Percentiles rank a stretch among this genome's conserved stretches.
Evolutionary conservation across 2,329 filamentous ascomycete genomes (phyloP).

Genomic region (Colletotrichum sp.): DNA sequence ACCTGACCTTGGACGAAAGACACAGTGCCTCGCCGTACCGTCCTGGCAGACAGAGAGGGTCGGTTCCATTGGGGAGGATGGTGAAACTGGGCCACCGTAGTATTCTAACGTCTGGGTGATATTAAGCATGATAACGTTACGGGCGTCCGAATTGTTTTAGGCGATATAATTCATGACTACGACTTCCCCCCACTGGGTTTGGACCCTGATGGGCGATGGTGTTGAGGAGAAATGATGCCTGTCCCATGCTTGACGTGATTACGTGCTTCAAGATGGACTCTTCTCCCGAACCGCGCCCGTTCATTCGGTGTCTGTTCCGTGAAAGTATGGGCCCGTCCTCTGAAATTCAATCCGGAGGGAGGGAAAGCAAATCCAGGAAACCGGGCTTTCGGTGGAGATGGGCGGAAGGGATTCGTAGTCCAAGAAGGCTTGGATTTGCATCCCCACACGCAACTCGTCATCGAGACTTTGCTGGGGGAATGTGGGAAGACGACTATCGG

Average conservation of each 20-base stretch:
- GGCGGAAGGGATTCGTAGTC: not conserved
- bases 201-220: not conserved
- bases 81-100: not conserved
- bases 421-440: not conserved
- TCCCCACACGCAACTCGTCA: not conserved
- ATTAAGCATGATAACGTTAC: conserved; percentile 1
- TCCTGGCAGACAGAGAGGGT: not conserved
- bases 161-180: not conserved
- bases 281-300: not conserved
- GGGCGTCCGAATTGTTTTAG: not conserved
- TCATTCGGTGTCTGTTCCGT: not conserved
- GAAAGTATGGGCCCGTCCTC: not conserved
- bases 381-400: not conserved
- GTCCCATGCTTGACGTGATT: not conserved
- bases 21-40: not conserved
- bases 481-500: not conserved
- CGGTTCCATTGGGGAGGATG: not conserved
- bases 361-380: not conserved
- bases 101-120: not conserved
- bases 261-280: not conserved
- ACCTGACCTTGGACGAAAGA: not conserved
- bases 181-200: not conserved
- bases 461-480: not conserved
- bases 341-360: not conserved
- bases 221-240: not conserved